Evolutionary conservation across 352 stramenopile genomes (phyloP).

Genomic region (Globisporangium viniferum): DNA sequence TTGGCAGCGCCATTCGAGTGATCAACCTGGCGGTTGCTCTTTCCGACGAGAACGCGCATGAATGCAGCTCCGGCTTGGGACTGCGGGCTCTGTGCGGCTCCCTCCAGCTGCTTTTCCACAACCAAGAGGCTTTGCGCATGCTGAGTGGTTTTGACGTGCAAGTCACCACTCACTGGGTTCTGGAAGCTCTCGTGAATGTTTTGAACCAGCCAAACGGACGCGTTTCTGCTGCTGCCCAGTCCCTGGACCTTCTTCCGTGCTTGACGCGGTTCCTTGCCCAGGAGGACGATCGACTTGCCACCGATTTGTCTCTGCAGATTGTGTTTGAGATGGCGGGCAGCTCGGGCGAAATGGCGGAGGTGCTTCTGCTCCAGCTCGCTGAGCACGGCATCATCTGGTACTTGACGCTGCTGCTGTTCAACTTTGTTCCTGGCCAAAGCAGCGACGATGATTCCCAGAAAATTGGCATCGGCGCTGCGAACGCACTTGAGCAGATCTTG

Average conservation of each 20-base stretch:
- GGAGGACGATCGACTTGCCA: conserved; percentile 63
- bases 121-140: conserved; percentile 50
- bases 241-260: conserved; percentile 76
- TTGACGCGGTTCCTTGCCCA: conserved; percentile 74
- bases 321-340: conserved; percentile 81
- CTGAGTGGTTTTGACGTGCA: conserved; percentile 63
- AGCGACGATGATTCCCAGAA: conserved; percentile 48
- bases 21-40: conserved; percentile 71
- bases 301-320: conserved; percentile 76
- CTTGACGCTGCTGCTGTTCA: conserved; percentile 75
- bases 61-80: conserved; percentile 69
- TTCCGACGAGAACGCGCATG: conserved; percentile 73
- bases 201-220: conserved; percentile 80
- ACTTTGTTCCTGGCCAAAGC: conserved; percentile 37
- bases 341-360: conserved; percentile 77
- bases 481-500: conserved; percentile 69
- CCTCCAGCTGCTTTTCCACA: conserved; percentile 74
- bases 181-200: conserved; percentile 80
- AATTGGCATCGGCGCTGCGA: conserved; percentile 69
- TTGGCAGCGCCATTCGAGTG: conserved; percentile 71
- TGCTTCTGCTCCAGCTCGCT: conserved; percentile 73
- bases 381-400: conserved; percentile 85
- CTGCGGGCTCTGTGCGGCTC: conserved; percentile 73
- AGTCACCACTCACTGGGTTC: conserved; percentile 70
- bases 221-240: conserved; percentile 76